Base-by-base conservation (phyloP, 345 rosid species). In the Hypericum androsaemum region DNA sequence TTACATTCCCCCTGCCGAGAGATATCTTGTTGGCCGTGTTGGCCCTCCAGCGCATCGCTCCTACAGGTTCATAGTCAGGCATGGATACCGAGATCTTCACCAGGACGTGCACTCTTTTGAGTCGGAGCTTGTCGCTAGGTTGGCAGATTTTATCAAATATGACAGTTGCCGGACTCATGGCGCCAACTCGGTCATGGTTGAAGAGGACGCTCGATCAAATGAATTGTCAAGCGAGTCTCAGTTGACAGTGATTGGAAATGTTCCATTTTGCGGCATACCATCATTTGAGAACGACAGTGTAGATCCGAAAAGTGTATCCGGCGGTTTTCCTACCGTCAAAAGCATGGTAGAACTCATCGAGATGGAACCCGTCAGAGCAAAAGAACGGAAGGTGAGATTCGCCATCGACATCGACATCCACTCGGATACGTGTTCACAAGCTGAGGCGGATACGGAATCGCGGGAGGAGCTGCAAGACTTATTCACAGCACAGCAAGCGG, bases 61-160 rank as follows among this genome's bases (percentile, higher is more conserved):
- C 43, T 90, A 90, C 63, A 75, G 98, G 48, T 90, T 94, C 74
- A 88, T 90, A 8, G 79, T 88, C 11, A 82, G 95, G 8, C 84
- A 90, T 9, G 96, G 98, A 16, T 90, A 90, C 77, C 89, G 96
- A 0, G 98, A 90, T 11, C 95, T 90, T 28, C 96, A 88, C 63
- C 96, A 84, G 71, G 98, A 90, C 16, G 84, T 84, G 7, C 81
- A 84, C 64, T 87, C 89, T 15, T 90, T 90, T 9, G 98, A 90
- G 64, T 9, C 89, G 0, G 94, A 90, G 66, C 81, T 90, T 0
- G 80, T 84, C 0, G 74, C 66, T 37, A 65, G 62, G 68, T 77
- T 90, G 61, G 88, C 73, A 0, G 94, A 84, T 60, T 90, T 88
- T 71, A 81, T 90, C 49, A 65, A 68, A 11, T 82, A 84, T 54